Conservation (phyloP, 768 basidiomycete genomes). For the Pulveroboletus ravenelii region DNA sequence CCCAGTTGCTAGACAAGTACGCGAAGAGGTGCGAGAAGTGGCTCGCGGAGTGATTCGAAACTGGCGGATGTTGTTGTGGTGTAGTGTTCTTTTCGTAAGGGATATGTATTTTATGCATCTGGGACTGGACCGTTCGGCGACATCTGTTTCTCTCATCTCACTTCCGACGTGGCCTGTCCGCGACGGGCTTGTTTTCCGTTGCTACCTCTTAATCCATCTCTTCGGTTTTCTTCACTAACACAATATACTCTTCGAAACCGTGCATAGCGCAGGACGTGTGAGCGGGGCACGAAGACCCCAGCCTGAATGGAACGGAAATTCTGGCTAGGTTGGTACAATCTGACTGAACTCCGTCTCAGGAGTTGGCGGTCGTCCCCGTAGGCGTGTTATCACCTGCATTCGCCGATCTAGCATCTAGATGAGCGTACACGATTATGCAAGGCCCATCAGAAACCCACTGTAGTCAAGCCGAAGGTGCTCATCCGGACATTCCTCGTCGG, state of each 20-base stretch:
- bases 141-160: constrained; percentile 29
- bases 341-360: constrained; percentile 39
- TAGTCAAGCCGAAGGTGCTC: constrained; percentile 65
- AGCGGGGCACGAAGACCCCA: constrained; percentile 2
- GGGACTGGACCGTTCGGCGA: constrained; percentile 31
- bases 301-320: background rate
- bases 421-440: constrained; percentile 1
- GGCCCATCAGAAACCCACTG: constrained; percentile 34
- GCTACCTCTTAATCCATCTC: constrained; percentile 6
- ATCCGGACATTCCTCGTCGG: constrained; percentile 66
- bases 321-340: constrained; percentile 5
- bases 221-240: constrained; percentile 20
- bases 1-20: constrained; percentile 86
- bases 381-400: constrained; percentile 52
- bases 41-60: constrained; percentile 64
- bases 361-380: constrained; percentile 56
- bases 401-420: constrained; percentile 45
- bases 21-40: constrained; percentile 92
- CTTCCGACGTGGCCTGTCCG: constrained; percentile 8
- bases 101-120: constrained; percentile 33
- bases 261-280: constrained; percentile 14
- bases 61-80: constrained; percentile 21
- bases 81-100: constrained; percentile 25
- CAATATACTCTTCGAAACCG: constrained; percentile 23
- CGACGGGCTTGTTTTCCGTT: constrained; percentile 12